Percentiles rank a stretch among this genome's conserved stretches.
phyloP scores from a whole-genome alignment of 2,329 filamentous ascomycete genomes.

The Penicillium janthinellum region DNA sequence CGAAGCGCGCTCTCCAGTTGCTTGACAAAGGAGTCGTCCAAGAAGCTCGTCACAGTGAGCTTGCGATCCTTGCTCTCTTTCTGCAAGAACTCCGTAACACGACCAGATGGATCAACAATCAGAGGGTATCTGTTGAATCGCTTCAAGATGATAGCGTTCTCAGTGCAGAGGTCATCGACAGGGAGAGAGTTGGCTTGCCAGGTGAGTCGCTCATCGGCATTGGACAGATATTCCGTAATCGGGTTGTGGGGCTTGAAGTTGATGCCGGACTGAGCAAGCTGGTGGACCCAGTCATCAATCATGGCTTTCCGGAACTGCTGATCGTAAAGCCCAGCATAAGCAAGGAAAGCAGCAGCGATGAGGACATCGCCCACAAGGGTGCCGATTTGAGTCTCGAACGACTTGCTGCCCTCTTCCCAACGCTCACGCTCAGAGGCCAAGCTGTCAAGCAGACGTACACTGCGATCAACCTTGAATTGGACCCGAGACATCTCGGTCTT shows the following conservation, averaged over 20 bases:
- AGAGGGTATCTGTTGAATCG: constrained; percentile 98
- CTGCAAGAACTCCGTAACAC: constrained; percentile 91
- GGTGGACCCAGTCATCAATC: constrained; percentile 96
- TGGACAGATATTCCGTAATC: constrained; percentile 93
- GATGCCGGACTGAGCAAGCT: constrained; percentile 90
- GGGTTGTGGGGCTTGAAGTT: constrained; percentile 92
- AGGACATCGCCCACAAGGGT: constrained; percentile 95
- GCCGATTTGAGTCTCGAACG: constrained; percentile 96
- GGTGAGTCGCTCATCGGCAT: constrained; percentile 87
- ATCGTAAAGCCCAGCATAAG: constrained; percentile 95
- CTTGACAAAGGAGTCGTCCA: constrained; percentile 97
- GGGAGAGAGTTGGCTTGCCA: constrained; percentile 95
- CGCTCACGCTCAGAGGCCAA: constrained; percentile 88
- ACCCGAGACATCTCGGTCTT: constrained; percentile 95
- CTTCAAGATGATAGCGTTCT: constrained; percentile 96
- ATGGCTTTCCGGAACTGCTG: constrained; percentile 97
- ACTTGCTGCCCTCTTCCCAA: constrained; percentile 97
- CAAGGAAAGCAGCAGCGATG: constrained; percentile 93
- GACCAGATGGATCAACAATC: constrained; percentile 95
- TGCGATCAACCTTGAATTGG: constrained; percentile 96
- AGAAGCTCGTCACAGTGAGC: constrained; percentile 94
- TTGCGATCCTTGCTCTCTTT: constrained; percentile 92
- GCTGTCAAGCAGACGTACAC: constrained; percentile 90
- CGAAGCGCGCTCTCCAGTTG: constrained; percentile 94
- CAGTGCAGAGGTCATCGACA: constrained; percentile 95